Conservation (phyloP, 345 rosid genomes). For the Brassica juncea region DNA sequence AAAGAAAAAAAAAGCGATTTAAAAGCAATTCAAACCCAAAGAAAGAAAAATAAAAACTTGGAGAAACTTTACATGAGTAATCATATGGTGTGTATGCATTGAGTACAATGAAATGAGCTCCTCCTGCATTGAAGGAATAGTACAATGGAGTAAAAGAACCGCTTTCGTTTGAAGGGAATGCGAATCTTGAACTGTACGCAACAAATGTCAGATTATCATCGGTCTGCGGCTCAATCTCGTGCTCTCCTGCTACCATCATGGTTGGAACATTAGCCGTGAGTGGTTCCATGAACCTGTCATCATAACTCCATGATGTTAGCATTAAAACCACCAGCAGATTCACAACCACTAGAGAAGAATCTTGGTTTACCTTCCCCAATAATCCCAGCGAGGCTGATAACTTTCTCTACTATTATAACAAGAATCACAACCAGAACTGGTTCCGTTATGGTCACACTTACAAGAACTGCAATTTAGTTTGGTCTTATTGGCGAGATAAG, state of each 20-base stretch:
- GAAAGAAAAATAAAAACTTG: not conserved
- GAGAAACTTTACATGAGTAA: slow-evolving; percentile 52
- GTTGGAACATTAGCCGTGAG: slow-evolving; percentile 67
- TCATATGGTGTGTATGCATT: slow-evolving; percentile 55
- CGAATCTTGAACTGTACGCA: slow-evolving; percentile 76
- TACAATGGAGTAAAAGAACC: slow-evolving; percentile 63
- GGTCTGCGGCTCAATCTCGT: slow-evolving; percentile 61
- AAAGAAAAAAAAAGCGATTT: not conserved
- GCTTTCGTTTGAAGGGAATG: slow-evolving; percentile 68
- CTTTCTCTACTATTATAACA: slow-evolving; percentile 41
- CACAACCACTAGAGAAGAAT: not conserved
- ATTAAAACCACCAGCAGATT: not conserved
- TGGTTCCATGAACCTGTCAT: slow-evolving; percentile 73
- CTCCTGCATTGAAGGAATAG: slow-evolving; percentile 86
- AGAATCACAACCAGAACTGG: slow-evolving; percentile 13
- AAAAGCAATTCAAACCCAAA: not conserved
- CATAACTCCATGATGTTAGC: not conserved
- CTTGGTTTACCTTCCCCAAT: slow-evolving; percentile 81
- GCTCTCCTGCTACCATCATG: slow-evolving; percentile 79
- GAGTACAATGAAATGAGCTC: slow-evolving; percentile 78
- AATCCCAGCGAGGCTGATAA: slow-evolving; percentile 98
- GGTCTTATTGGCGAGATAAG: slow-evolving; percentile 68
- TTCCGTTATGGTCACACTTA: slow-evolving; percentile 14
- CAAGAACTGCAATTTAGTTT: slow-evolving; percentile 55
- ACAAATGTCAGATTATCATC: slow-evolving; percentile 55